Evolutionary conservation across 2,329 filamentous ascomycete species (phyloP), one percentile per base, ranked within the genome.

Genomic region (Pseudonectria buxi): DNA sequence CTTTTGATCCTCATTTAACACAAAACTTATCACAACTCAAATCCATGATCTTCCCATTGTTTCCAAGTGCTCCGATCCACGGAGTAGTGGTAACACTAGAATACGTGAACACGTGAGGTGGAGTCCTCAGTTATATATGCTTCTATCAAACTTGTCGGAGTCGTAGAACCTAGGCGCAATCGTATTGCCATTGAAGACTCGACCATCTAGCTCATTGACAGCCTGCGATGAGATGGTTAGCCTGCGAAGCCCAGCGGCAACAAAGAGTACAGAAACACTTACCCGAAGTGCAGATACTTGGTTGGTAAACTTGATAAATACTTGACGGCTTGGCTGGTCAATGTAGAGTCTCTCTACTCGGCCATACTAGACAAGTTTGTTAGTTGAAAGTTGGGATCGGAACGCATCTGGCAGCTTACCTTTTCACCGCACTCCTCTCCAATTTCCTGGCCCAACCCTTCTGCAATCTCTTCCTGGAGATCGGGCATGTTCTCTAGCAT

Each of bases 251-350:
- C n/a, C n/a, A 4, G 4, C n/a, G 14, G 14, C 24, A 24, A 24
- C 14, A 3, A 12, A 18, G 37, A 25, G 14, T 30, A 9, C 28
- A 28, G 13, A 24, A 16, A 7, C 28, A 73, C 81, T 66, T 70
- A 89, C 86, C 50, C 88, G 75, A 39, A 96, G 64, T 11, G 88
- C 92, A 30, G 85, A 92, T 35, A 96, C 69, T 51, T 82, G 77
- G 47, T 83, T 84, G 3, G 86, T 90, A 56, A 96, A 98, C 58
- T 94, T 86, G 59, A 98, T 87, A 59, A 95, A 96, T 4, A 98
- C 92, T 35, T 79, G 76, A 10, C 68, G 63, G 32, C 68, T 69
- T 45, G 72, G 65, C 29, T 78, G 68, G 53, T 86, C 78, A 39
- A 95, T 81, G 53, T 81, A 82, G 13, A 95, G 69, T 47, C 86